Evolutionary conservation across 2,329 filamentous ascomycete species (phyloP).

Genomic region (Nigrospora oryzae): DNA sequence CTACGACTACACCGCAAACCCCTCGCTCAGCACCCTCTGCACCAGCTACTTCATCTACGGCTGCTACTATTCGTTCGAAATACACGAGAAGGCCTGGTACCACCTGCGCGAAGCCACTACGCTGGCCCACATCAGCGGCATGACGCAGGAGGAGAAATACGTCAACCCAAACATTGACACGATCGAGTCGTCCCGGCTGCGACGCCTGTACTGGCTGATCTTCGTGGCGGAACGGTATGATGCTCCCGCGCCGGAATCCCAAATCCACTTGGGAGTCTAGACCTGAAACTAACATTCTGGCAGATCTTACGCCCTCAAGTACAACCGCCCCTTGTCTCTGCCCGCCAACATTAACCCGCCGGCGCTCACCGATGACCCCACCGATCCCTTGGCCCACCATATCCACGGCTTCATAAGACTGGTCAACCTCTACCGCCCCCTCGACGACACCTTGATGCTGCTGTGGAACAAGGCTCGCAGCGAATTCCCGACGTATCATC

Average conservation of each 20-base stretch:
- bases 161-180: constrained; percentile 45
- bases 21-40: constrained; percentile 50
- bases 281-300: not conserved
- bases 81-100: constrained; percentile 72
- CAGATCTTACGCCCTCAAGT: constrained; percentile 63
- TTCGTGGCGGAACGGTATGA: constrained; percentile 61
- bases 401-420: constrained; percentile 50
- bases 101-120: constrained; percentile 71
- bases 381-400: constrained; percentile 43
- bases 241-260: not conserved
- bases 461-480: constrained; percentile 58
- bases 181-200: constrained; percentile 52
- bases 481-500: constrained; percentile 47
- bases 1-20: constrained; percentile 49
- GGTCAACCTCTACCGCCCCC: constrained; percentile 55
- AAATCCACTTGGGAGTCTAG: no score
- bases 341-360: constrained; percentile 62
- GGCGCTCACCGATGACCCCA: constrained; percentile 50
- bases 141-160: constrained; percentile 58
- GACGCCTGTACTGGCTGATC: constrained; percentile 66
- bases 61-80: constrained; percentile 61
- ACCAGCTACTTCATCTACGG: constrained; percentile 77
- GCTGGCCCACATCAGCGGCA: constrained; percentile 50
- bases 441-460: constrained; percentile 55
- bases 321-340: constrained; percentile 60